Percentiles rank a stretch among this genome's conserved stretches.
Evolutionary conservation across 176 grass and related monocot genomes (phyloP).

Genomic region (barley (Hordeum vulgare)): MorexV3_pseudomolecules_assembly NC_058520.1:600941934-600942433

Average conservation of each 20-base stretch:
- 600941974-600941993: too few species aligned
- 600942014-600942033: neutral
- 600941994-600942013: neutral
- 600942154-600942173: neutral
- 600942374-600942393: neutral
- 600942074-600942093: neutral
- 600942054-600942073: neutral
- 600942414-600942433: too few species aligned
- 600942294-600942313: neutral
- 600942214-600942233: neutral
- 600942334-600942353: too few species aligned
- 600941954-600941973: too few species aligned
- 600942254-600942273: neutral
- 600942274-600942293: neutral
- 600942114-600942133: neutral
- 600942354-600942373: neutral
- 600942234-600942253: neutral
- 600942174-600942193: neutral
- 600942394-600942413: too few species aligned
- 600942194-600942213: neutral
- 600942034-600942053: neutral
- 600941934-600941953: neutral
- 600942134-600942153: neutral
- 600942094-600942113: neutral
- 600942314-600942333: neutral